Evolutionary conservation across 2,329 filamentous ascomycete genomes (phyloP), one percentile per base, ranked within the genome.

Genomic region (Beauveria medogensis): DNA sequence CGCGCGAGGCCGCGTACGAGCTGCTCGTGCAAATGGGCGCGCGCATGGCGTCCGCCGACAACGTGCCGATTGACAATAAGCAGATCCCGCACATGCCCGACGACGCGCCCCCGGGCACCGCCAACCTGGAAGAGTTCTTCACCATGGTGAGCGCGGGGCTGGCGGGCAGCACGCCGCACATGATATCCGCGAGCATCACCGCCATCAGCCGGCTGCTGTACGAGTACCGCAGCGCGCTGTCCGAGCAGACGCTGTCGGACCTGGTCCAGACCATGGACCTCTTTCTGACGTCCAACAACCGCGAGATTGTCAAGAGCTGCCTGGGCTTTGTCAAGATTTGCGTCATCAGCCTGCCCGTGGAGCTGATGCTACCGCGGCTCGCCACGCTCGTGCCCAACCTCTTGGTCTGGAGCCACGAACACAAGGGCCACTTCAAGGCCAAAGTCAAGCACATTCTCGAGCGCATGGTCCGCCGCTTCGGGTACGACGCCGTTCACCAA

Each of bases 371-470:
- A 41, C 87, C 91, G 5, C 85, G 92, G 26, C 83, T 99, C 41
- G 78, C 81, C 37, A 85, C 86, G 0, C 81, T 99, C 53, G 84
- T 99, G 2, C 91, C 92, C 3, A 96, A 96, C 73, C 80, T 97
- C 22, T 91, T 97, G 80, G 86, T 92, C 47, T 99, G 94, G 93
- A 92, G 90, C 71, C 91, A 97, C 74, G 94, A 99, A 75, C 95
- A 99, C 80, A 97, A 97, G 78, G 92, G 92, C 14, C 92, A 96
- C 72, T 94, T 99, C 78, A 91, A 93, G 69, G 88, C 90, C 55
- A 99, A 97, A 79, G 92, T 99, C 67, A 97, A 97, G 84, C 92
- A 97, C 71, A 97, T 99, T 65, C 78, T 99, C 18, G 94, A 99
- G 77, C 86, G 94, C 57, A 91, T 97, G 82, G 89, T 97, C 24